Evolutionary conservation across 306 rosid species (phyloP).

Genomic region (Ormosia emarginata): DNA sequence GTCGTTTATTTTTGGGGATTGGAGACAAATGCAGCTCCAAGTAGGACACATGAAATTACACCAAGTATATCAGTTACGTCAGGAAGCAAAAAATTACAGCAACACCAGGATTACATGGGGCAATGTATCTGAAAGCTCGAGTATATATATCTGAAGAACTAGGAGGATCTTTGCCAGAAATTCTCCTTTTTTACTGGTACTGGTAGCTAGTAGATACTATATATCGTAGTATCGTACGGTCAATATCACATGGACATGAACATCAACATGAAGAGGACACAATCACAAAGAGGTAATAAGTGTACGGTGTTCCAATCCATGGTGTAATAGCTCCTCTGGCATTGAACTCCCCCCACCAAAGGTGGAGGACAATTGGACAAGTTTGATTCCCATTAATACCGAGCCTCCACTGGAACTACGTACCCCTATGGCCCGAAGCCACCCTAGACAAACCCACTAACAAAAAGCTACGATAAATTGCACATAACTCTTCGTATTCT

Average conservation of each 20-base stretch:
- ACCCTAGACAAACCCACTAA: too few species aligned
- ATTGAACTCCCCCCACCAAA: too few species aligned
- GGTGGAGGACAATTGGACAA: too few species aligned
- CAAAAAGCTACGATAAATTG: too few species aligned
- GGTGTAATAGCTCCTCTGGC: neutral
- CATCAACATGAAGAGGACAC: neutral
- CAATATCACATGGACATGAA: neutral
- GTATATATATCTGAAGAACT: neutral
- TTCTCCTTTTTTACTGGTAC: neutral
- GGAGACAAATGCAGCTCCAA: neutral
- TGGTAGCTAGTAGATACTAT: neutral
- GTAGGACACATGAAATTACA: constrained; percentile 17
- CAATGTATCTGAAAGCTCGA: neutral
- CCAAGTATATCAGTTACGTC: neutral
- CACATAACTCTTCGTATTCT: too few species aligned
- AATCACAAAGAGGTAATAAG: neutral
- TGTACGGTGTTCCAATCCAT: neutral
- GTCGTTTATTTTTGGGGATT: constrained; percentile 3
- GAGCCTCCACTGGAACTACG: too few species aligned
- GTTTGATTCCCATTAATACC: too few species aligned
- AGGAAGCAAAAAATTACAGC: neutral
- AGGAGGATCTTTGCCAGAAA: constrained; percentile 6
- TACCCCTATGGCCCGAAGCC: too few species aligned
- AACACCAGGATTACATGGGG: neutral
- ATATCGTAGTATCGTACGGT: neutral